These are phyloP conservation scores for Botrytis medusae DNA, from an alignment of 2,329 filamentous ascomycete species.

Conservation along the genomic window DNA sequence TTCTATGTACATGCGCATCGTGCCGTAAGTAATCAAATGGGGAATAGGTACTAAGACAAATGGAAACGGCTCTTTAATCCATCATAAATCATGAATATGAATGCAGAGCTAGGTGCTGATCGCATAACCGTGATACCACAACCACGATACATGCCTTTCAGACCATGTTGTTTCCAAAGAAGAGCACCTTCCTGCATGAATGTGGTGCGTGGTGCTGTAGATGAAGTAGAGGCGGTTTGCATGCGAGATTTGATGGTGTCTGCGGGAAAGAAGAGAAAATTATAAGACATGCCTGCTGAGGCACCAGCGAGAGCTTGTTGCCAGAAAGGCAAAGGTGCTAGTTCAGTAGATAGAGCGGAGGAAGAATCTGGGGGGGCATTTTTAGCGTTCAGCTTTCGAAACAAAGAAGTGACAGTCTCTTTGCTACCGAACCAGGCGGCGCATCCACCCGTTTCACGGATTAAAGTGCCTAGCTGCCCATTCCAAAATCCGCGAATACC, in stretches of 20 bases:
- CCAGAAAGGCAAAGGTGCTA: constrained; percentile 68
- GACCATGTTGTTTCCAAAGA: constrained; percentile 79
- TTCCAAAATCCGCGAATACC: constrained; percentile 90
- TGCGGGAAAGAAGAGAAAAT: constrained; percentile 95
- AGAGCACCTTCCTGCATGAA: constrained; percentile 71
- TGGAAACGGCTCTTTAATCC: constrained; percentile 61
- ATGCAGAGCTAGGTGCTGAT: constrained; percentile 91
- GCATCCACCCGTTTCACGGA: constrained; percentile 89
- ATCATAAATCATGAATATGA: constrained; percentile 96
- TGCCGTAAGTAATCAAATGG: neutral
- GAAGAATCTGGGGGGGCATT: constrained; percentile 29
- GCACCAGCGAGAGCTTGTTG: constrained; percentile 88
- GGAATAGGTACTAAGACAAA: neutral
- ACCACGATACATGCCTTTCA: constrained; percentile 86
- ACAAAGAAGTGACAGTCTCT: constrained; percentile 65
- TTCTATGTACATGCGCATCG: neutral
- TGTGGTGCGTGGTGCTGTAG: constrained; percentile 51
- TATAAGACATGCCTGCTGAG: constrained; percentile 87
- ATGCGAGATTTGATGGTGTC: constrained; percentile 97
- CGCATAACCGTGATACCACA: constrained; percentile 90
- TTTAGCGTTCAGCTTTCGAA: constrained; percentile 47
- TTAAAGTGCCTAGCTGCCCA: constrained; percentile 88
- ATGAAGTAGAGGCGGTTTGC: constrained; percentile 74
- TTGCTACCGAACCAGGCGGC: constrained; percentile 95
- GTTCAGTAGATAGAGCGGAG: constrained; percentile 27